Conservation (phyloP, 1,284 basidiomycete genomes). For the Pseudomicrostroma phylloplanum region DNA sequence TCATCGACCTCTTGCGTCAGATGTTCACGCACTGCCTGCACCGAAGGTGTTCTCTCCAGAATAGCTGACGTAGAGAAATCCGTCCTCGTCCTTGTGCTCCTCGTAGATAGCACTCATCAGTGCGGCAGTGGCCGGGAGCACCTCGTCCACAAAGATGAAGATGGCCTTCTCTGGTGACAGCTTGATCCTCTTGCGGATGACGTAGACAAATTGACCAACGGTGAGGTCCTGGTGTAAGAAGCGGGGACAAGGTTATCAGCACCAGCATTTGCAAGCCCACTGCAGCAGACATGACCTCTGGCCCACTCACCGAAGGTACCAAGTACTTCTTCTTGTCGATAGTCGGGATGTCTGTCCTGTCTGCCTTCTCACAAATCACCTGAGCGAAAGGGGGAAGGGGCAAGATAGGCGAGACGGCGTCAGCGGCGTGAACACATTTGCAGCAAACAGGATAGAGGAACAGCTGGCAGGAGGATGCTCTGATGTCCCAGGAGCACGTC, state of each 20-base stretch:
- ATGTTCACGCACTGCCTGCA: not conserved
- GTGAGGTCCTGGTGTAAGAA: constrained; percentile 72
- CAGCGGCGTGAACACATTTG: not conserved
- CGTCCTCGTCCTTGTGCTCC: constrained; percentile 64
- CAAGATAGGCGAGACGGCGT: not conserved
- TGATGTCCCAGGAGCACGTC: not conserved
- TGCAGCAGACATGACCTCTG: too few species aligned
- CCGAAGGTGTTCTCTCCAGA: constrained; percentile 46
- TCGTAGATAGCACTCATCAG: constrained; percentile 99
- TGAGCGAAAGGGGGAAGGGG: constrained; percentile 46
- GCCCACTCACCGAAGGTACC: constrained; percentile 65
- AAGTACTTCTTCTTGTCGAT: constrained; percentile 99
- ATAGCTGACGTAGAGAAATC: constrained; percentile 24
- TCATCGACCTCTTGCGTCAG: too few species aligned
- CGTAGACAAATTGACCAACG: constrained; percentile 90
- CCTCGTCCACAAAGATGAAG: constrained; percentile 65
- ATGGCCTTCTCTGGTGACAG: constrained; percentile 93
- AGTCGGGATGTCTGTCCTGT: constrained; percentile 95
- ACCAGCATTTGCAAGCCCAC: not conserved
- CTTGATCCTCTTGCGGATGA: constrained; percentile 99
- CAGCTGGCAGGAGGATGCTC: not conserved
- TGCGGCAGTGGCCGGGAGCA: constrained; percentile 93
- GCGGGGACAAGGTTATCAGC: too few species aligned
- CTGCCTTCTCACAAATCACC: constrained; percentile 99
- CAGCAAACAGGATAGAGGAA: not conserved